Evolutionary conservation across 371 early-diverging fungal species (phyloP).

Genomic region (Mucor velutinosus): DNA sequence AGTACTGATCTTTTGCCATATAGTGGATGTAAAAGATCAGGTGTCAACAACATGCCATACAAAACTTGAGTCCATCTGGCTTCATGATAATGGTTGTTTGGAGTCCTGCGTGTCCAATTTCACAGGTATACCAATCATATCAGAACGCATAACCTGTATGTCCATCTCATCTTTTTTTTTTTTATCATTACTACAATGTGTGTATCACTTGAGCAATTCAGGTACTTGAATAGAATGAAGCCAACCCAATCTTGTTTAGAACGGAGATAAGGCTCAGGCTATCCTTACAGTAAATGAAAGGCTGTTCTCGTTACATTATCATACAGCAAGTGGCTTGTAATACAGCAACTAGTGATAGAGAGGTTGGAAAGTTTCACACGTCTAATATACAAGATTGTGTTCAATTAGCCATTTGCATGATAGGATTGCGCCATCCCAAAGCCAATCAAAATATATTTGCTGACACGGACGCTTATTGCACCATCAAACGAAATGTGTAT

Average conservation of each 20-base stretch:
- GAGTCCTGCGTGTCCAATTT: too few relatives aligned
- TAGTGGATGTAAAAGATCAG: too few relatives aligned
- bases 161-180: background rate
- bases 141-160: too few relatives aligned
- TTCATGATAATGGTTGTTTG: too few relatives aligned
- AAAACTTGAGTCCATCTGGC: too few relatives aligned
- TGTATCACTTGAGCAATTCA: background rate
- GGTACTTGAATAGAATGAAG: too few relatives aligned
- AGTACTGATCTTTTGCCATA: too few relatives aligned
- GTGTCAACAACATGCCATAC: too few relatives aligned
- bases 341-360: background rate
- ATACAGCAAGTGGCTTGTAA: background rate
- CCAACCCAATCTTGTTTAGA: background rate
- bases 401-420: conserved; percentile 16
- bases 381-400: conserved; percentile 2
- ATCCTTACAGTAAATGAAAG: background rate
- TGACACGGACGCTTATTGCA: background rate
- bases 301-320: background rate
- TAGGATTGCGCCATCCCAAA: conserved; percentile 21
- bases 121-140: too few relatives aligned
- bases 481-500: background rate
- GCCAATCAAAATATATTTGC: conserved; percentile 12
- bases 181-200: too few relatives aligned
- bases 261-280: background rate
- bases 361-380: conserved; percentile 1